These are phyloP conservation scores for Fusarium pilosicola DNA, from an alignment of 2,329 filamentous ascomycete genomes.

Conservation along the genomic window DNA sequence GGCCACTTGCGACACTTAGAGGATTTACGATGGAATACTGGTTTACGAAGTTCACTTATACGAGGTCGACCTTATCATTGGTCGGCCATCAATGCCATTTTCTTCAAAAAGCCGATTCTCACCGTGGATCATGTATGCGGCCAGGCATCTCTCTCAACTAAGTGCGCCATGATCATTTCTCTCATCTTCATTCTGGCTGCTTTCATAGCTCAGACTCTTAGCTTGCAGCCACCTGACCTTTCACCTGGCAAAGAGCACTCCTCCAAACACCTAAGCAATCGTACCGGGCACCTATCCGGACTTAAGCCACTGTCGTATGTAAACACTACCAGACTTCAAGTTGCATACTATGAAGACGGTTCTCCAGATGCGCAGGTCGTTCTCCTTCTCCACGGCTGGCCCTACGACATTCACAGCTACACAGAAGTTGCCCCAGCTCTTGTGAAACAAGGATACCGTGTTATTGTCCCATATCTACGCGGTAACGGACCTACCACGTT, in stretches of 20 bases:
- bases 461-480: neutral
- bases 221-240: neutral
- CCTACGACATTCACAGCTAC: neutral
- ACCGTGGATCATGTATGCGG: neutral
- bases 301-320: neutral
- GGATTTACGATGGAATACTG: too few relatives aligned
- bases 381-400: neutral
- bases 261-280: neutral
- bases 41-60: neutral
- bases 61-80: neutral
- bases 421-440: neutral
- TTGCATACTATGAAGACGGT: neutral
- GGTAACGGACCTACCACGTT: neutral
- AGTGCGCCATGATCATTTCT: neutral
- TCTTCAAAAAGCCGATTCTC: neutral
- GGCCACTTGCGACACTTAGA: neutral
- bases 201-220: neutral
- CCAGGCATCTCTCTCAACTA: neutral
- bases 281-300: neutral
- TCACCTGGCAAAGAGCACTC: neutral
- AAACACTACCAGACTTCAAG: neutral
- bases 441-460: neutral
- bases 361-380: neutral
- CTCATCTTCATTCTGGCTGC: neutral
- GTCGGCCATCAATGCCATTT: neutral